Base-by-base conservation (phyloP, 164 flowering plant species). In the Stephania japonica region DNA sequence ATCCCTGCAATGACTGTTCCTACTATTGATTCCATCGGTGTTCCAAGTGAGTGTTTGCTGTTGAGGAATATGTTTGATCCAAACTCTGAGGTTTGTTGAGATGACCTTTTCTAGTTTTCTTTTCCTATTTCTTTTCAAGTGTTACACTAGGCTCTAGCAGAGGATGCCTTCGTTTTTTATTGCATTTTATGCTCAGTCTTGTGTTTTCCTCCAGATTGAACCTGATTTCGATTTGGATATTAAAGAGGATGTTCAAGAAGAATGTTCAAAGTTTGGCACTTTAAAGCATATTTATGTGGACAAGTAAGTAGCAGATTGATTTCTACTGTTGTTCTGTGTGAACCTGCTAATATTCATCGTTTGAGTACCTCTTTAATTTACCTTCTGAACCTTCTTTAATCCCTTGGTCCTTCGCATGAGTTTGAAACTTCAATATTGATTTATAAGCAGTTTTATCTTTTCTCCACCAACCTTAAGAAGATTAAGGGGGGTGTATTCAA, bases 51-150 rank as follows among this genome's bases (percentile, higher is more conserved):
- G 79, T 94, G 97, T 71, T 72, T 94, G 42, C 72, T 89, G 72
- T 72, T 94, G 81, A 92, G 91, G 80, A 91, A 92, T 80, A 94
- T 94, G 98, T 94, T 94, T 85, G 97, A 94, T 83, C 97, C 97
- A 18, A 81, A 70, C 4, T 5, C 73, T 11, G 98, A 94, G 97
- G 98, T 94, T 72, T 13, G 87, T 81, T 26, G 16, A 41, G 14
- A 1, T 49, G 21, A 18, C 50, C 23, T 71, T 66, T 27, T 32
- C 25, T 26, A 5, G 1, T 16, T 50, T 53, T 24, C 32, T 32
- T 32, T 32, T 32, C n/a, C 13, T 8, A 8, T 9, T 1, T 42
- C 38, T 49, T 50, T 42, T 32, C n/a, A 32, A 67, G 16, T n/a
- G 18, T 32, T 65, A 32, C n/a, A 18, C 11, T 68, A 32, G 38